Evolutionary conservation across 768 basidiomycete genomes (phyloP), one percentile per base, ranked within the genome.

Genomic region (Coprinellus aureogranulatus): DNA sequence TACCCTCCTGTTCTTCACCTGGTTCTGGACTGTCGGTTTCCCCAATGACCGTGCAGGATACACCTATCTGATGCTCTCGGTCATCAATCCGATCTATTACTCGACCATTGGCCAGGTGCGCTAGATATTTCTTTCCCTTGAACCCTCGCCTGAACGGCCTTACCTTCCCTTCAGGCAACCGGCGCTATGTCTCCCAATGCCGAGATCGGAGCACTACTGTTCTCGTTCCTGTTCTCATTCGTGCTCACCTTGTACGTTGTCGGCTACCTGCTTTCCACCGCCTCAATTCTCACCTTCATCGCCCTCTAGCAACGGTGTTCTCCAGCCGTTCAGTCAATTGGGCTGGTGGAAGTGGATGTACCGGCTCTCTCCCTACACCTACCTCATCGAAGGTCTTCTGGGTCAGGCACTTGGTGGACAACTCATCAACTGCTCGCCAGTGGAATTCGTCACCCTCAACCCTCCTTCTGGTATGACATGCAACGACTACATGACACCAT

Each of bases 1-100:
- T 1, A 73, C 77, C 0, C 54, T 89, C 12, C 79, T 85, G 70
- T 90, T 82, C 72, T 62, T 86, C 53, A 82, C 79, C 62, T 89
- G 87, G 87, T 89, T 79, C 69, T 88, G 83, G 82, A 85, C 86
- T 4, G 83, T 87, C 50, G 86, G 86, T 0, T 85, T 84, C 63
- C 73, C 75, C 9, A 72, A 69, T 1, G 73, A 75, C 12, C 72
- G 86, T 37, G 85, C 77, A 3, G 87, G 79, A n/a, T 87, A 81
- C 63, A 82, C 81, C 2, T 87, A 76, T 64, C 75, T 88, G 5
- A 70, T 83, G 62, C 59, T 84, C 25, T 78, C 74, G 20, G 60
- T 88, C 26, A 61, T 84, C 23, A 87, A 80, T 65, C 83, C 86
- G 5, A 30, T 83, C 0, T 89, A 85, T 61, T 87, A 83, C 61